Evolutionary conservation across 73 alveolate genomes (phyloP).

Genomic region (Paramecium pentaurelia): DNA sequence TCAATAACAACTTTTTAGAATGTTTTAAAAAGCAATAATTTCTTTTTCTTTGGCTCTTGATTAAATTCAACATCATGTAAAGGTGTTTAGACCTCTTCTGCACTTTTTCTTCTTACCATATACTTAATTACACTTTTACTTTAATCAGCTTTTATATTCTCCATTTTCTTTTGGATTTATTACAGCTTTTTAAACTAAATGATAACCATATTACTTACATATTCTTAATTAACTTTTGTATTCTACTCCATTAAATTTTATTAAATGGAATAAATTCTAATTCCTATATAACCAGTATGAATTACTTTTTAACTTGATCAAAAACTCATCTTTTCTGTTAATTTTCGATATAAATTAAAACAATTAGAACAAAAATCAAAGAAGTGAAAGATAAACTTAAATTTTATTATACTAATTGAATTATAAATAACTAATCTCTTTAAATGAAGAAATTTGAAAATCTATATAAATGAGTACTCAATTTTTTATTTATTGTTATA

Average conservation of each 20-base stretch:
- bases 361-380: background rate
- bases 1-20: background rate
- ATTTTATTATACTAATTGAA: too few species aligned
- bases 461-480: background rate
- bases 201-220: background rate
- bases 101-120: constrained; percentile 31
- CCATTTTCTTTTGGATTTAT: background rate
- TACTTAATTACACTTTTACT: background rate
- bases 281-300: background rate
- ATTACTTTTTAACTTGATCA: background rate
- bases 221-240: background rate
- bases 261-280: background rate
- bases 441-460: background rate
- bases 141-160: constrained; percentile 11
- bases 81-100: constrained; percentile 14
- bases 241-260: background rate
- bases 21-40: background rate
- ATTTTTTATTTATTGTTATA: background rate
- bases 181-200: background rate
- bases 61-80: constrained; percentile 24
- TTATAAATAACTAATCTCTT: background rate
- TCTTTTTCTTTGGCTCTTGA: background rate
- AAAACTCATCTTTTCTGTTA: background rate
- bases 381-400: too few species aligned
- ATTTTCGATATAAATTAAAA: background rate